Evolutionary conservation across 2,329 filamentous ascomycete species (phyloP).

Genomic region (Claviceps quebecensis): DNA sequence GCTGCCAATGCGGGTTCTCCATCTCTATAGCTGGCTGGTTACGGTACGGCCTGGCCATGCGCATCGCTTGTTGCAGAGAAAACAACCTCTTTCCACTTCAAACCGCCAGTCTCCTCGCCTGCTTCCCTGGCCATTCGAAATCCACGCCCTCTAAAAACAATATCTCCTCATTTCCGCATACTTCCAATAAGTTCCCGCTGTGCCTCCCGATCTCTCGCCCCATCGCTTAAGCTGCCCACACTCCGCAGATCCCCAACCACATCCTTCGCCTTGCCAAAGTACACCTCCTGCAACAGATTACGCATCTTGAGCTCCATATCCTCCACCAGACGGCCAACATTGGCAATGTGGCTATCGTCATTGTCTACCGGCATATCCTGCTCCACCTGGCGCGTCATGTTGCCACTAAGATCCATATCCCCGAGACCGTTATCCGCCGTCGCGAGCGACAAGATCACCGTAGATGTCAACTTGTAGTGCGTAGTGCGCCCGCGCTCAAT

Average conservation of each 20-base stretch:
- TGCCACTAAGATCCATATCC: conserved; percentile 83
- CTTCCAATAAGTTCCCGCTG: conserved; percentile 77
- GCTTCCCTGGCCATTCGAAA: too few species aligned
- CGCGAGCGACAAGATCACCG: conserved; percentile 81
- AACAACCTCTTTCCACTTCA: too few species aligned
- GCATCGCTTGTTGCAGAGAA: too few species aligned
- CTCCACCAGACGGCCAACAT: conserved; percentile 87
- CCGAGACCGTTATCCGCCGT: conserved; percentile 48
- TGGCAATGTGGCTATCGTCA: conserved; percentile 87
- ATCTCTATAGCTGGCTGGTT: too few species aligned
- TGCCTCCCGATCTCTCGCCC: conserved; percentile 67
- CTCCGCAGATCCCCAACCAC: conserved; percentile 92
- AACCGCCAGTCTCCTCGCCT: too few species aligned
- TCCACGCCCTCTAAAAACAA: background rate
- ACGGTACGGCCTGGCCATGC: too few species aligned
- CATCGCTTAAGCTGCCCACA: conserved; percentile 69
- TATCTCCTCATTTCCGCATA: conserved; percentile 29
- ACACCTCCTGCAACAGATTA: conserved; percentile 94
- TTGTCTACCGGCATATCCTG: conserved; percentile 78
- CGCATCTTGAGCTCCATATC: conserved; percentile 99
- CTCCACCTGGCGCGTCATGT: conserved; percentile 96
- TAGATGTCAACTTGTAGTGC: conserved; percentile 96
- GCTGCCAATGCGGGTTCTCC: too few species aligned
- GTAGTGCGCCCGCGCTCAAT: conserved; percentile 82
- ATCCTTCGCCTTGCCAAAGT: conserved; percentile 98